These are phyloP conservation scores for Leucocoprinus sp. DNA, from an alignment of 768 basidiomycete species.

Conservation along the genomic window DNA sequence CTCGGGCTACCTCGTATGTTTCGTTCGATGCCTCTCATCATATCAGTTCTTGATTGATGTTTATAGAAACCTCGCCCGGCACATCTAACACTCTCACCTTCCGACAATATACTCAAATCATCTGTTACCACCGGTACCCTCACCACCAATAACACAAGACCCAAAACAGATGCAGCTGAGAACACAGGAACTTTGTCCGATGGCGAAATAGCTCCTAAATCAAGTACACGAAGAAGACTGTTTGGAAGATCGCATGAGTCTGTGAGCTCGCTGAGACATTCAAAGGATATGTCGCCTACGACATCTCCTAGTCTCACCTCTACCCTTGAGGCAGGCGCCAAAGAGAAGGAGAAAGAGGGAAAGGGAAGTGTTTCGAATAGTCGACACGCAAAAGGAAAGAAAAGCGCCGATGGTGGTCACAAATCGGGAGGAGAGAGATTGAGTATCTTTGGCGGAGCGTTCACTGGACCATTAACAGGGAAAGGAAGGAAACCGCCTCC, in stretches of 20 bases:
- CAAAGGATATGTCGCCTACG: slow-evolving; percentile 14
- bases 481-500: slow-evolving; percentile 79
- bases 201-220: slow-evolving; percentile 36
- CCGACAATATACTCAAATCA: slow-evolving; percentile 46
- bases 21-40: background rate
- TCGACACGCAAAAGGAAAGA: slow-evolving; percentile 39
- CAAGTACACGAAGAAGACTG: slow-evolving; percentile 40
- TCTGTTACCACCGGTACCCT: slow-evolving; percentile 26
- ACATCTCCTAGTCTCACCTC: slow-evolving; percentile 7
- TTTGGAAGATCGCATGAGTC: slow-evolving; percentile 60
- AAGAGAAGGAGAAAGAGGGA: slow-evolving; percentile 25
- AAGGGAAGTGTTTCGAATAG: slow-evolving; percentile 15
- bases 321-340: slow-evolving; percentile 15
- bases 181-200: slow-evolving; percentile 53
- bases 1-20: slow-evolving; percentile 12
- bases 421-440: slow-evolving; percentile 46
- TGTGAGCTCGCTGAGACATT: slow-evolving; percentile 16
- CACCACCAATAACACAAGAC: slow-evolving; percentile 22
- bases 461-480: slow-evolving; percentile 45
- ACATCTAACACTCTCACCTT: slow-evolving; percentile 50
- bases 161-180: slow-evolving; percentile 36
- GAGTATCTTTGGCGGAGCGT: slow-evolving; percentile 74
- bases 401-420: slow-evolving; percentile 38
- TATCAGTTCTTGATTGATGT: background rate
- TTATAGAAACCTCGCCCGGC: slow-evolving; percentile 38